Base-by-base conservation (phyloP, 202 grass and related monocot species). In the Digitaria exilis region DNA sequence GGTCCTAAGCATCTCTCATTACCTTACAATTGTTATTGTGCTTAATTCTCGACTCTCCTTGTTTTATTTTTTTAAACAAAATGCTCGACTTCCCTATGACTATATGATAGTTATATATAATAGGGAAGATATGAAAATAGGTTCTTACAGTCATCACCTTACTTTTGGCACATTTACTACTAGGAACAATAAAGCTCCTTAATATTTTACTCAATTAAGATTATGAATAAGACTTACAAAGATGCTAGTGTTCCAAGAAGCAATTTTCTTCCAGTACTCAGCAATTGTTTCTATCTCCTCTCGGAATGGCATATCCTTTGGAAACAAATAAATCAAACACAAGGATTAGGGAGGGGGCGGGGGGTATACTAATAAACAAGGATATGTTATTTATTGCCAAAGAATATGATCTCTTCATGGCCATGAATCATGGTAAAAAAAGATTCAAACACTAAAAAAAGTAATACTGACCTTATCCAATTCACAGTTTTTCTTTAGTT, bases 261-360 rank as follows among this genome's bases (percentile, higher is more conserved):
- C 14, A 1, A 56, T 24, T 39, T 56, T 24, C 49, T 74, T 32
- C 71, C 29, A 56, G 35, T 56, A 56, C 21, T 56, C 35, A 24
- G 16, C 15, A 25, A 65, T 84, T 84, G 21, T 66, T 15, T 43
- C 34, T 6, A 55, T 55, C 46, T 84, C 81, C 42, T 44, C 24
- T 3, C 11, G 12, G 30, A 73, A 82, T 13, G 56, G 21, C 42
- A 63, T 73, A 75, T 66, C 81, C 71, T 83, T 75, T 41, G 13
- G 42, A 29, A 42, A 55, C 3, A 65, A 43, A 41, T 14, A 67
- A n/a, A 84, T 65, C 2, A 56, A 65, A 43, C 9, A 16, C n/a
- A 42, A 66, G 31, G 10, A 54, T 56, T 39, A 82, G 25, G 30
- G 15, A 2, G 41, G 63, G 9, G 2, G 52, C 52, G 9, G n/a